Base-by-base conservation (phyloP, 352 stramenopile genomes). In the Phytophthora foliorum region DNA sequence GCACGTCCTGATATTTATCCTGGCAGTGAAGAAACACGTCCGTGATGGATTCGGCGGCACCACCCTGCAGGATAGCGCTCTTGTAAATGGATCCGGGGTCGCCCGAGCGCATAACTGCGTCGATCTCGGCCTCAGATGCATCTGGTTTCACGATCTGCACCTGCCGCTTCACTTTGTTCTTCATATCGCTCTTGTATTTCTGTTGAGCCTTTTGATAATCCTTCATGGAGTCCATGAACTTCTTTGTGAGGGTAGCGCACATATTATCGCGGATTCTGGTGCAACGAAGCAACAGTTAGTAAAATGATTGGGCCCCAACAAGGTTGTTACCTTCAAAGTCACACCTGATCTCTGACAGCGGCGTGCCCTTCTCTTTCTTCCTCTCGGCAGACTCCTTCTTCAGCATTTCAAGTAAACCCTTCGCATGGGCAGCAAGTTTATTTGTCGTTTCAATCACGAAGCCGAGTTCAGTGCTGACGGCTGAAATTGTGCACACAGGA, bases 201-300 rank as follows among this genome's bases (percentile, higher is more conserved):
- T 98, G 97, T 82, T 99, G 95, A 13, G 94, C 88, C 60, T 97
- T 96, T 75, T 99, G 97, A 76, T 99, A 99, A 29, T 97, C 84
- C 72, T 99, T 99, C 91, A 99, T 99, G 66, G 98, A 94, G 76
- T 99, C 96, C 73, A 99, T 98, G 72, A 99, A 99, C 76, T 99
- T 99, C 54, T 98, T 96, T 5, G 96, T 98, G 24, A 99, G 79
- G 5, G 97, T 99, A 63, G 97, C 98, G 31, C 91, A 95, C 78
- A 99, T 95, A 75, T 99, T 99, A 63, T 99, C 97, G 31, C 97
- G 89, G 44, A 99, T 98, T 59, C 97, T 90, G 42, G 7, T 7
- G 24, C 19, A 52, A 36, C 19, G 52, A 25, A 27, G 34, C 25
- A 58, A 52, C 29, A 62, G 22, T 62, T 21, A 63, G 25, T 57